Percentiles rank a stretch among this genome's conserved stretches.
Evolutionary conservation across 805 yeast genomes (phyloP).

Genomic region (Candida corydali): DNA sequence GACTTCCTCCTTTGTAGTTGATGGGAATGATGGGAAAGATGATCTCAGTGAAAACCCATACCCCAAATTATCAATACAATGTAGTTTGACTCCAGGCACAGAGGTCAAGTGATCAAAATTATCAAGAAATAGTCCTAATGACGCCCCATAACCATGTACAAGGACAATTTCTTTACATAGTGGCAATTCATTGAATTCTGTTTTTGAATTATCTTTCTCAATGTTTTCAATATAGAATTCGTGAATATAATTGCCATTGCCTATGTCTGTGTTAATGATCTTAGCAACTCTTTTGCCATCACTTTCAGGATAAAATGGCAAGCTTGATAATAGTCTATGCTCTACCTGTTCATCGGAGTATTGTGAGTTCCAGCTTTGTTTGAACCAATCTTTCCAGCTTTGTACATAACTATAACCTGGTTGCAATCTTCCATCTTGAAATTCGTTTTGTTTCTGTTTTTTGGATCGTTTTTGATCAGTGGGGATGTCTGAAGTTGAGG

Average conservation of each 20-base stretch:
- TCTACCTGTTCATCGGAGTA: constrained; percentile 29
- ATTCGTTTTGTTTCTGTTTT: constrained; percentile 13
- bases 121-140: constrained; percentile 74
- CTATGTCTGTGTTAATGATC: constrained; percentile 53
- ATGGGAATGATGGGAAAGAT: constrained; percentile 28
- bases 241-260: constrained; percentile 58
- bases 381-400: constrained; percentile 27
- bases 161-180: constrained; percentile 52
- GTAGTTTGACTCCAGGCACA: constrained; percentile 54
- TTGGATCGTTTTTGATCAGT: too few species aligned
- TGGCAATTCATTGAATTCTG: background rate
- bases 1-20: constrained; percentile 32
- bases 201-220: constrained; percentile 18
- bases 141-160: constrained; percentile 93
- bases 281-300: constrained; percentile 45
- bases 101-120: constrained; percentile 51
- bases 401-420: constrained; percentile 15
- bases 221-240: constrained; percentile 64
- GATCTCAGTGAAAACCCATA: constrained; percentile 69
- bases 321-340: constrained; percentile 43
- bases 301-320: constrained; percentile 57
- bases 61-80: constrained; percentile 69
- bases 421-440: constrained; percentile 16
- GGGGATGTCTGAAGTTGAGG: background rate
- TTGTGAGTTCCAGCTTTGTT: constrained; percentile 16